phyloP scores from a whole-genome alignment of 768 basidiomycete species.

The Calocybe gangraenosa region DNA sequence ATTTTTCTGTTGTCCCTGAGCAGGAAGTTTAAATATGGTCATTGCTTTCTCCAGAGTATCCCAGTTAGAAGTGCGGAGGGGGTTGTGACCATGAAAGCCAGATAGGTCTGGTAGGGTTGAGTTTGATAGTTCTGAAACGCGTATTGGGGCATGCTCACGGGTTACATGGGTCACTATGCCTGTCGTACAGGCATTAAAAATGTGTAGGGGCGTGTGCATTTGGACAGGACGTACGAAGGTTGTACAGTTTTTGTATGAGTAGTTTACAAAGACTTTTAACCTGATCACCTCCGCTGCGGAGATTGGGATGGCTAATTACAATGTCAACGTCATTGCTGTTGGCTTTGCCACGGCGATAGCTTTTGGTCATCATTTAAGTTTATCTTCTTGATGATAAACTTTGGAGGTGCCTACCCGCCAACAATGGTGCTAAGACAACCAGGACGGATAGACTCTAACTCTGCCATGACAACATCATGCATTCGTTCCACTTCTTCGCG shows the following conservation, averaged over 20 bases:
- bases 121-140: too few relatives aligned
- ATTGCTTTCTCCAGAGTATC: conserved; percentile 84
- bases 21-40: conserved; percentile 70
- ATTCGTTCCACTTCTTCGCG: conserved; percentile 79
- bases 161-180: conserved; percentile 81
- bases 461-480: conserved; percentile 57
- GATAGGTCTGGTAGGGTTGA: conserved; percentile 43
- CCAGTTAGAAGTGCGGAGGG: conserved; percentile 57
- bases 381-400: background rate
- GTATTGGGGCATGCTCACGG: conserved; percentile 46
- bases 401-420: conserved; percentile 59
- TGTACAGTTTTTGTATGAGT: conserved; percentile 53
- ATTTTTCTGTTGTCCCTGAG: conserved; percentile 26
- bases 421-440: conserved; percentile 75
- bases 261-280: conserved; percentile 61
- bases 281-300: conserved; percentile 34
- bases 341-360: conserved; percentile 81
- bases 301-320: conserved; percentile 71
- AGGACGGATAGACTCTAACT: conserved; percentile 55
- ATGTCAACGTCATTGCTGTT: conserved; percentile 88
- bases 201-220: background rate
- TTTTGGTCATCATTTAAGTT: conserved; percentile 22
- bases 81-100: conserved; percentile 52
- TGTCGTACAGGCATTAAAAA: conserved; percentile 18
- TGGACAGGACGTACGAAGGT: conserved; percentile 39